Base-by-base conservation (phyloP, 306 rosid genomes). In the Corylus heterophylla region DNA sequence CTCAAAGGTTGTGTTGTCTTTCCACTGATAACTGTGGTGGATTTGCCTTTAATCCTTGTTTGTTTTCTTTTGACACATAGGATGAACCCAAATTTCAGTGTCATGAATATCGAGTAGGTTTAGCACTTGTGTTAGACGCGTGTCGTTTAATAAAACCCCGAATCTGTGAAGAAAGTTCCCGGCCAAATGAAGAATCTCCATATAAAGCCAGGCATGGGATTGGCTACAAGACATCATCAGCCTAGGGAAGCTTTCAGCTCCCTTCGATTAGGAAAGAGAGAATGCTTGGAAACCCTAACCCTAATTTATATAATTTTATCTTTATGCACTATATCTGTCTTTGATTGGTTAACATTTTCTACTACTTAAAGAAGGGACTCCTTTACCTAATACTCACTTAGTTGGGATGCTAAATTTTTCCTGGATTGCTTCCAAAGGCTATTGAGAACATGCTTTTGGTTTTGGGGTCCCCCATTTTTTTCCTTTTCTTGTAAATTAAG, bases 321-420 rank as follows among this genome's bases (percentile, higher is more conserved):
- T 31, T 31, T 67, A 8, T 39, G 51, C 88, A 82, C 81, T 47
- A 72, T 37, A 44, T 48, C 48, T 61, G 76, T 66, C 39, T 82
- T 71, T 56, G 31, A 79, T 76, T 83, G 87, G 77, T 35, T 80
- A 37, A 54, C 74, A 72, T 25, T 71, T 63, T 75, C 80, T 64
- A 76, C 66, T 56, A 58, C 68, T 54, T 47, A 48, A 77, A 12
- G 61, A 49, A 35, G 59, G 54, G 4, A 55, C 29, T 83, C 54
- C 61, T 66, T 61, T 49, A 78, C 86, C 78, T 48, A 79, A 37
- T 63, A 49, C 77, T 51, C 37, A 72, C 20, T 17, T 54, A 75
- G 77, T 82, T 78, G 83, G 84, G 81, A 74, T 73, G 67, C 81
- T 62, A 47, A 73, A 39, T 61, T 71, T 76, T 66, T 74, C 82